Percentiles rank a stretch among this genome's conserved stretches.
These are phyloP conservation scores for Erodium maritimum DNA, from an alignment of 345 rosid species.

Conservation along the genomic window DNA sequence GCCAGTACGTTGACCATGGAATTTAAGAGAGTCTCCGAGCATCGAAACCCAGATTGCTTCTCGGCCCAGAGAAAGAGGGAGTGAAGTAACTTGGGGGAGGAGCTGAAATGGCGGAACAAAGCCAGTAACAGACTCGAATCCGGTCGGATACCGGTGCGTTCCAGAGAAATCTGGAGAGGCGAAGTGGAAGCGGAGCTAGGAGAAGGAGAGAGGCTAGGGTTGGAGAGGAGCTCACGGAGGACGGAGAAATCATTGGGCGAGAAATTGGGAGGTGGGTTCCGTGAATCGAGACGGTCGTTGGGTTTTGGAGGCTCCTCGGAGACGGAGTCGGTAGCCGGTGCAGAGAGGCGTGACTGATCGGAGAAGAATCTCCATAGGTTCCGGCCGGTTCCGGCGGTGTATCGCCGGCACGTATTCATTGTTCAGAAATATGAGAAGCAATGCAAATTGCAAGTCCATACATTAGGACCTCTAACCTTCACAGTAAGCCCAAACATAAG, in stretches of 20 bases:
- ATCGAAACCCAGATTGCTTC: conserved; percentile 39
- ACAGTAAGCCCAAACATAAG: no score
- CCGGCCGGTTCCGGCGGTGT: no score
- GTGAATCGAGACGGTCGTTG: no score
- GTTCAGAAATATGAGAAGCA: no score
- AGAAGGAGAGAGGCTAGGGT: conserved; percentile 15
- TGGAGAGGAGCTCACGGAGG: conserved; percentile 38
- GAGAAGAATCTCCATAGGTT: no score
- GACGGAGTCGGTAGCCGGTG: no score
- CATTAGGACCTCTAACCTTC: no score
- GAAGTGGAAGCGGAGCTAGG: conserved; percentile 5
- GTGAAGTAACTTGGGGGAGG: conserved; percentile 57
- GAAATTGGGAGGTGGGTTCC: conserved; percentile 7
- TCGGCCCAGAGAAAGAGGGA: conserved; percentile 65
- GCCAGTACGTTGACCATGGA: conserved; percentile 43
- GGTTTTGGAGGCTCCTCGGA: no score
- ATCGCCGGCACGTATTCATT: no score
- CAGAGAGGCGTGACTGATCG: no score
- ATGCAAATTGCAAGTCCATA: no score
- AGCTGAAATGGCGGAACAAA: conserved; percentile 42
- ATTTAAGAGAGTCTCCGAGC: conserved; percentile 34
- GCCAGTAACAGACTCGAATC: conserved; percentile 29
- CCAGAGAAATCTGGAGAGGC: conserved; percentile 38
- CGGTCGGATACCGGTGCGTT: conserved; percentile 45
- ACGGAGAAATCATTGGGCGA: conserved; percentile 30